Conservation (phyloP, 2,329 filamentous ascomycete genomes). For the Colletotrichum liriopes region DNA sequence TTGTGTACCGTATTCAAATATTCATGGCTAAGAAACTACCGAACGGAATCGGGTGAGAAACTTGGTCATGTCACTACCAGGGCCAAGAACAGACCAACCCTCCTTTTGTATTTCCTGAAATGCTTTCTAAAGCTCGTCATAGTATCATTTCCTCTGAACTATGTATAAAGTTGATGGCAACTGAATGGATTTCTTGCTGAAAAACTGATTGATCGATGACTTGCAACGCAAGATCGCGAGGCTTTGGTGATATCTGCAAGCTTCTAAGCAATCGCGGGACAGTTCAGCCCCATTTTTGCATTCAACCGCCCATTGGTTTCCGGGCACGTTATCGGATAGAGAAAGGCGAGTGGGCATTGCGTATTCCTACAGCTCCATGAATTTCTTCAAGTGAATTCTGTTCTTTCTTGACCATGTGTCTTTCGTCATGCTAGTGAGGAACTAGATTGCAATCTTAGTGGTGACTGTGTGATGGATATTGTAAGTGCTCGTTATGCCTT, state of each 20-base stretch:
- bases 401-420: too few relatives aligned
- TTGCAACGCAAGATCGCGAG: background rate
- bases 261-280: background rate
- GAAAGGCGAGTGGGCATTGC: background rate
- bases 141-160: background rate
- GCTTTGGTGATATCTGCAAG: background rate
- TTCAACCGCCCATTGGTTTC: background rate
- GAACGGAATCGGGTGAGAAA: background rate
- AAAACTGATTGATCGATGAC: background rate
- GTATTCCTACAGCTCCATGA: background rate
- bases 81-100: background rate
- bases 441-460: too few relatives aligned
- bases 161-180: background rate
- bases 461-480: too few relatives aligned
- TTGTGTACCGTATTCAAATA: background rate
- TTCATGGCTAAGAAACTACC: background rate
- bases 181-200: background rate
- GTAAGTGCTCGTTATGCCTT: too few relatives aligned
- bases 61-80: background rate
- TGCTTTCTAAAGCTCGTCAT: background rate
- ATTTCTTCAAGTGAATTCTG: background rate
- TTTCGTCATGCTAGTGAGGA: too few relatives aligned
- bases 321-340: background rate
- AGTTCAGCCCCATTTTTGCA: background rate
- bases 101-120: background rate